Conservation (phyloP, 129 eudicot genomes). For the Chrysanthemum makinoi region DNA sequence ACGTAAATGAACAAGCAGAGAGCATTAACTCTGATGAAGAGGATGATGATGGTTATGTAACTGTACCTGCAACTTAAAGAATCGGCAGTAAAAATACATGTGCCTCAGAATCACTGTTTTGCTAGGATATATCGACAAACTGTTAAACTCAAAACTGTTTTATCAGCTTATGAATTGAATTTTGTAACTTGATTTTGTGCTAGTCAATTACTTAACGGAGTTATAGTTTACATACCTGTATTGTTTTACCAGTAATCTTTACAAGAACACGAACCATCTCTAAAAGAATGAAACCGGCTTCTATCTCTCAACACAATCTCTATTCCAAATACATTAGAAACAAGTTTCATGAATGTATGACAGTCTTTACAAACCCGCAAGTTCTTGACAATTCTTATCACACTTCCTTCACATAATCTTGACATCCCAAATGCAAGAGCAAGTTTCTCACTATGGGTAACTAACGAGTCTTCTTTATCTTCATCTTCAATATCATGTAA, state of each 20-base stretch:
- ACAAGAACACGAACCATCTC: conserved; percentile 46
- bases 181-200: conserved; percentile 12
- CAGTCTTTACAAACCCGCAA: conserved; percentile 59
- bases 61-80: conserved; percentile 26
- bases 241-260: conserved; percentile 52
- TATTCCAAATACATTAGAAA: conserved; percentile 41
- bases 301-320: conserved; percentile 58
- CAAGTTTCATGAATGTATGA: conserved; percentile 53
- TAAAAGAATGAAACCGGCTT: conserved; percentile 51
- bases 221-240: neutral
- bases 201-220: neutral
- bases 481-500: conserved; percentile 68
- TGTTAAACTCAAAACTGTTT: neutral
- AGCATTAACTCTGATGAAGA: conserved; percentile 15
- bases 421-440: conserved; percentile 60
- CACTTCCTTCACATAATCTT: conserved; percentile 36
- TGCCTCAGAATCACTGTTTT: no score
- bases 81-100: neutral
- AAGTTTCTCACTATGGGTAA: conserved; percentile 56
- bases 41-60: conserved; percentile 35
- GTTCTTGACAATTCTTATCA: conserved; percentile 47
- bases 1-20: conserved; percentile 13
- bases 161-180: conserved; percentile 7
- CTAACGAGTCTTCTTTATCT: conserved; percentile 52
- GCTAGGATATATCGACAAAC: neutral